phyloP scores from a whole-genome alignment of 345 rosid genomes.

The Gossypium ekmanianum region DNA sequence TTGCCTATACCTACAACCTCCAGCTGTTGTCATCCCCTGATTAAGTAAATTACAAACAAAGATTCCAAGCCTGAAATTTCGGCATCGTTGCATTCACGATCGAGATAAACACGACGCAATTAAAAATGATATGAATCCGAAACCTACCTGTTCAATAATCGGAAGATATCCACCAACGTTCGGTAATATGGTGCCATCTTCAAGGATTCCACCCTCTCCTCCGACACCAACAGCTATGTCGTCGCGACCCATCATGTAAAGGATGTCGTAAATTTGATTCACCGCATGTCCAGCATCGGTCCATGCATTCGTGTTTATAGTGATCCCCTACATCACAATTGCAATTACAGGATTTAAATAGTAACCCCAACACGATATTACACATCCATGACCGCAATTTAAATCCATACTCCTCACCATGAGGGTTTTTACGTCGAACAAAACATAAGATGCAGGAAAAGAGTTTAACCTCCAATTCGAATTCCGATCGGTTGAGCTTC shows the following conservation, averaged over 20 bases:
- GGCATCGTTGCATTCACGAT: background rate
- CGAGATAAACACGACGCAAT: background rate
- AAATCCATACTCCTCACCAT: background rate
- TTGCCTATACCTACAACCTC: constrained; percentile 80
- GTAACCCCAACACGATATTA: background rate
- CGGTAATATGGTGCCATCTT: constrained; percentile 58
- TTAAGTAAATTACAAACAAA: background rate
- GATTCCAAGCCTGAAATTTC: background rate
- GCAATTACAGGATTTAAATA: background rate
- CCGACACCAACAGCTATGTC: constrained; percentile 85
- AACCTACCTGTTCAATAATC: constrained; percentile 71
- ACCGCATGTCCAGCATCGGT: constrained; percentile 46
- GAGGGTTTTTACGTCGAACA: background rate
- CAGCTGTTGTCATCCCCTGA: constrained; percentile 67
- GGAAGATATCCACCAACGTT: constrained; percentile 93
- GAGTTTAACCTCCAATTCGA: constrained; percentile 57
- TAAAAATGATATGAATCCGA: background rate
- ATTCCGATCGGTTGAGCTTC: constrained; percentile 78
- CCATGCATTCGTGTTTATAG: constrained; percentile 75
- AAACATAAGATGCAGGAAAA: background rate
- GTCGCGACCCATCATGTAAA: constrained; percentile 91
- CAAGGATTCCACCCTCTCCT: constrained; percentile 80
- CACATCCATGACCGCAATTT: background rate
- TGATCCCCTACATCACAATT: constrained; percentile 53
- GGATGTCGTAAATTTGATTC: constrained; percentile 77